Conservation (phyloP, 768 basidiomycete species). For the Pleurotus tuber-regium region DNA sequence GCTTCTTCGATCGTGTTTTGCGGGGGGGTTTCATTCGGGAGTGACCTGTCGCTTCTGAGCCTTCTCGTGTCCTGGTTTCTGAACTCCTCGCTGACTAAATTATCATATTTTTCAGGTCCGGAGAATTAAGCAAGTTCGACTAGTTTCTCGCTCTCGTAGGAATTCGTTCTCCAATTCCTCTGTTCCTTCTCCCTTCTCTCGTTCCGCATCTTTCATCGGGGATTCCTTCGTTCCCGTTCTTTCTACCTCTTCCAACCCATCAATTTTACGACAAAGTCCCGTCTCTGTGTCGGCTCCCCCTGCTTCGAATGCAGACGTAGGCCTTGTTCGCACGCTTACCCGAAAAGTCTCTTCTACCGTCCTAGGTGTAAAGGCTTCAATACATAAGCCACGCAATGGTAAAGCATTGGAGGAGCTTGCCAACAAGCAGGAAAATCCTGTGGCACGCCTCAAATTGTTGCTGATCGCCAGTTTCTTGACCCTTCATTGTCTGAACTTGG, state of each 20-base stretch:
- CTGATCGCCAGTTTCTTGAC: conserved; percentile 90
- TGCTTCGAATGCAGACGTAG: not conserved
- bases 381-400: conserved; percentile 9
- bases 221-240: conserved; percentile 10
- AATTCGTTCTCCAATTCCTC: conserved; percentile 21
- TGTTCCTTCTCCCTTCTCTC: conserved; percentile 26
- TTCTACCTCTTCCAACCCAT: conserved; percentile 9
- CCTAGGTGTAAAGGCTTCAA: conserved; percentile 50
- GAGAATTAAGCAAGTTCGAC: conserved; percentile 63
- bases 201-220: conserved; percentile 17
- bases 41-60: too few species aligned
- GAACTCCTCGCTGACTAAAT: not conserved
- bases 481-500: conserved; percentile 89
- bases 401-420: conserved; percentile 27
- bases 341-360: conserved; percentile 17
- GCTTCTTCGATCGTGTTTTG: conserved; percentile 9
- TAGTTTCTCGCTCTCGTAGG: conserved; percentile 35
- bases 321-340: conserved; percentile 8
- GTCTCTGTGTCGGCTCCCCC: not conserved
- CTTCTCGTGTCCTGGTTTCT: too few species aligned
- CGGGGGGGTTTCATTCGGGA: too few species aligned
- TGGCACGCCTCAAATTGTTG: conserved; percentile 84
- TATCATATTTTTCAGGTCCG: conserved; percentile 48
- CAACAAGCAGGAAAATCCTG: conserved; percentile 70
- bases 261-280: conserved; percentile 5